Conservation (phyloP, 2,329 filamentous ascomycete genomes). For the Ceratocystiopsis brevicomis region DNA sequence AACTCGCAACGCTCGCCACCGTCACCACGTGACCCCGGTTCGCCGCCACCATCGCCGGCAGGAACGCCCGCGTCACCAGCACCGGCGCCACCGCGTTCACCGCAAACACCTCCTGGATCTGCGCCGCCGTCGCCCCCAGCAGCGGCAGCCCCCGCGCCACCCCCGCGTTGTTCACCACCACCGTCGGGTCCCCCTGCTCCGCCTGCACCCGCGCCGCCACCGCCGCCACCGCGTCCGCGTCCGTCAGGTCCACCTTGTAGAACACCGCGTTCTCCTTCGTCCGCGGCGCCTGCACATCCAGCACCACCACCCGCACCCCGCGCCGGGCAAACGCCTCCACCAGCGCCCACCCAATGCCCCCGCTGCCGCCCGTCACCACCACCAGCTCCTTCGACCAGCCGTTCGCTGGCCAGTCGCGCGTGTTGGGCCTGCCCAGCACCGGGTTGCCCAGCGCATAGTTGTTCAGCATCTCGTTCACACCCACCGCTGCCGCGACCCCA, state of each 20-base stretch:
- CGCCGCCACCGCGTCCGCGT: conserved; percentile 29
- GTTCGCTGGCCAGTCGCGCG: background rate
- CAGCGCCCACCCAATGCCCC: conserved; percentile 51
- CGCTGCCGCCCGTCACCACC: conserved; percentile 55
- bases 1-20: conserved; percentile 45
- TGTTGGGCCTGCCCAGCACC: background rate
- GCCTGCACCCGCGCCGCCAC: conserved; percentile 33
- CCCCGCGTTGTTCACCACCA: conserved; percentile 57
- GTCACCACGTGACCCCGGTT: conserved; percentile 61
- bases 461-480: conserved; percentile 1
- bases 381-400: conserved; percentile 27
- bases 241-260: conserved; percentile 53
- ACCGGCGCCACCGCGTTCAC: conserved; percentile 51
- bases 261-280: conserved; percentile 34
- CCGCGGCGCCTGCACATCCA: conserved; percentile 45
- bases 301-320: conserved; percentile 47
- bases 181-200: conserved; percentile 42
- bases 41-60: conserved; percentile 40
- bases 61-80: conserved; percentile 42
- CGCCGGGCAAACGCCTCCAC: conserved; percentile 45
- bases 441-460: conserved; percentile 3
- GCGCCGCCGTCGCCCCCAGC: conserved; percentile 27
- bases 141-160: conserved; percentile 42
- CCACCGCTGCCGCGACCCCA: background rate
- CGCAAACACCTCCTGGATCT: conserved; percentile 42